Evolutionary conservation across 169 alveolate genomes (phyloP).

Genomic region (Plasmodium sp.): DNA sequence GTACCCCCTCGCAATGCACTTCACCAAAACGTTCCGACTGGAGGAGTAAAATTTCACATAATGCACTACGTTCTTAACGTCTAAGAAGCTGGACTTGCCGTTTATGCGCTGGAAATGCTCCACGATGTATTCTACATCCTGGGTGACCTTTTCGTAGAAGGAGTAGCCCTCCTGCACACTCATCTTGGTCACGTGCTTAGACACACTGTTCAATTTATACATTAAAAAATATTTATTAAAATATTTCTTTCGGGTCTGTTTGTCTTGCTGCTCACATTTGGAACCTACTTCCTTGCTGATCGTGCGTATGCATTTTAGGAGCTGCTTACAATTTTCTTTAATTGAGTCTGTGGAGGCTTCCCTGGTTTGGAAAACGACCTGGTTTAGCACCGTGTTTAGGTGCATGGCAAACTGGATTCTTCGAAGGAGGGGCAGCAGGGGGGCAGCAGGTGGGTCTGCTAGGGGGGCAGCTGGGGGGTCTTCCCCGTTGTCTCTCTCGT

Average conservation of each 20-base stretch:
- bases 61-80: slow-evolving; percentile 26
- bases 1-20: slow-evolving; percentile 16
- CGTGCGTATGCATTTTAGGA: slow-evolving; percentile 9
- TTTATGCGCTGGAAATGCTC: slow-evolving; percentile 17
- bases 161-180: slow-evolving; percentile 11
- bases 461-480: background rate
- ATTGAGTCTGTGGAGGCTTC: background rate
- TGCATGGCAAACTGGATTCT: slow-evolving; percentile 32
- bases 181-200: slow-evolving; percentile 46
- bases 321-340: slow-evolving; percentile 34
- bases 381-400: slow-evolving; percentile 7
- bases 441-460: background rate
- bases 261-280: background rate
- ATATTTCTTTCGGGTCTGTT: slow-evolving; percentile 4
- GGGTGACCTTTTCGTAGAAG: slow-evolving; percentile 18
- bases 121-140: slow-evolving; percentile 13
- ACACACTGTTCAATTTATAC: slow-evolving; percentile 30
- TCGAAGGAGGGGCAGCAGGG: background rate
- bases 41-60: slow-evolving; percentile 34
- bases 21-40: slow-evolving; percentile 20
- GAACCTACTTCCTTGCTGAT: slow-evolving; percentile 17
- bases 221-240: slow-evolving; percentile 61
- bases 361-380: slow-evolving; percentile 11
- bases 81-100: slow-evolving; percentile 42
- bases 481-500: background rate